Evolutionary conservation across 2,329 filamentous ascomycete genomes (phyloP), one percentile per base, ranked within the genome.

Genomic region (Dothistroma septosporum): DNA sequence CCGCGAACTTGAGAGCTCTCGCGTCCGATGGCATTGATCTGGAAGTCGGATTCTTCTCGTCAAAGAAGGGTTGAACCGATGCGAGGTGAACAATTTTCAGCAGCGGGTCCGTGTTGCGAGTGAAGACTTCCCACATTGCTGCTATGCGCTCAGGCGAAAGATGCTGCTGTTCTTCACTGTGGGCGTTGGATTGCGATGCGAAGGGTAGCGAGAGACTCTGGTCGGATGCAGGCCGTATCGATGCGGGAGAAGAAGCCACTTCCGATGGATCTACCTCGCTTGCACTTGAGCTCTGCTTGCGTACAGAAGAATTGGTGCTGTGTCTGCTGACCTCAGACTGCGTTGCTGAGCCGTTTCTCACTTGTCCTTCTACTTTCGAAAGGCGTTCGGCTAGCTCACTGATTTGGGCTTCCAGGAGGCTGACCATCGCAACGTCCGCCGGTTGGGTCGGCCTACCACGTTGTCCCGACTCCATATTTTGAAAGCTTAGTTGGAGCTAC

Each of bases 101-200:
- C 52, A 67, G 31, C 28, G 65, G 65, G 19, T 67, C 63, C n/a
- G 65, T 53, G 49, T 57, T 62, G 8, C 58, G 57, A n/a, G 48
- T 52, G 33, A 62, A 65, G 24, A 65, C 59, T 44, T 65, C 52
- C 65, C 63, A 65, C 55, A 67, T 60, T 35, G 60, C 60, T 52
- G 58, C 56, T 2, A 61, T 57, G 28, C 62, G 60, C 44, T 64
- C 60, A 6, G 63, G 55, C 19, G 60, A 56, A 7, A 61, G 28
- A 16, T 64, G 47, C 37, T 62, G 52, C 19, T 57, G 53, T 21
- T 57, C 46, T 11, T 35, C 37, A 10, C 47, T 19, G 9, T 28
- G 28, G n/a, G 24, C 33, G 37, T 48, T 57, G 44, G 49, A 57
- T 44, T 37, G 49, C 55, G 49, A 32, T 2, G 55, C 55, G 55